Conservation (phyloP, 2,329 filamentous ascomycete species). For the Cordyceps cateniannulata region DNA sequence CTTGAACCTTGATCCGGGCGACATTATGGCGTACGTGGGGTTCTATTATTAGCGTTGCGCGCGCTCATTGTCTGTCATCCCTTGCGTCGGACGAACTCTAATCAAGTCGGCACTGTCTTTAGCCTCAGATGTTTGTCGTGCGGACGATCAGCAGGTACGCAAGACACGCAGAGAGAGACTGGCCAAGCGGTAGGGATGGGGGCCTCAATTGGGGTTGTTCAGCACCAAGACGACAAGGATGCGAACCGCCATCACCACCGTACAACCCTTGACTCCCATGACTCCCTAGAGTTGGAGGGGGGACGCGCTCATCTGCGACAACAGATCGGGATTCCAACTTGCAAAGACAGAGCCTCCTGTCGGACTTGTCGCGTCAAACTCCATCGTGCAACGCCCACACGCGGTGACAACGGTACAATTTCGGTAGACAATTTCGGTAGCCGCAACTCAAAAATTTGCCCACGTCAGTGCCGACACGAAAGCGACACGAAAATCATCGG, state of each 20-base stretch:
- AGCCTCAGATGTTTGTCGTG: neutral
- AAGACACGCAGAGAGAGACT: neutral
- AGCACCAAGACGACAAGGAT: neutral
- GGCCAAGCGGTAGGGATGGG: neutral
- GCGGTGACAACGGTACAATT: neutral
- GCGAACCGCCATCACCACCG: neutral
- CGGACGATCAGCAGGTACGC: constrained; percentile 6
- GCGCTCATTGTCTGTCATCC: neutral
- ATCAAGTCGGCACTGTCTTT: neutral
- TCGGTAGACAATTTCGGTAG: neutral
- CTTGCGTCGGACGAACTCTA: neutral
- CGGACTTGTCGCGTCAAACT: neutral
- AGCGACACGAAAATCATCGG: neutral
- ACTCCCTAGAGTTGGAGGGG: neutral
- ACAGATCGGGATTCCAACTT: neutral
- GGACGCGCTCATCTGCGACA: neutral
- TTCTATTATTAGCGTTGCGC: neutral
- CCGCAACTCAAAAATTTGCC: neutral
- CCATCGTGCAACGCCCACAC: neutral
- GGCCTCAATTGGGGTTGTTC: neutral
- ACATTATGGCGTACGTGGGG: neutral
- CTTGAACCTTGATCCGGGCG: neutral
- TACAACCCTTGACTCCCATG: neutral
- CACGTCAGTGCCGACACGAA: neutral
- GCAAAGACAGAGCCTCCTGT: neutral